Percentiles rank a stretch among this genome's conserved stretches.
Conservation (phyloP, 139 green algal species). For the Tetraselmis chui region DNA sequence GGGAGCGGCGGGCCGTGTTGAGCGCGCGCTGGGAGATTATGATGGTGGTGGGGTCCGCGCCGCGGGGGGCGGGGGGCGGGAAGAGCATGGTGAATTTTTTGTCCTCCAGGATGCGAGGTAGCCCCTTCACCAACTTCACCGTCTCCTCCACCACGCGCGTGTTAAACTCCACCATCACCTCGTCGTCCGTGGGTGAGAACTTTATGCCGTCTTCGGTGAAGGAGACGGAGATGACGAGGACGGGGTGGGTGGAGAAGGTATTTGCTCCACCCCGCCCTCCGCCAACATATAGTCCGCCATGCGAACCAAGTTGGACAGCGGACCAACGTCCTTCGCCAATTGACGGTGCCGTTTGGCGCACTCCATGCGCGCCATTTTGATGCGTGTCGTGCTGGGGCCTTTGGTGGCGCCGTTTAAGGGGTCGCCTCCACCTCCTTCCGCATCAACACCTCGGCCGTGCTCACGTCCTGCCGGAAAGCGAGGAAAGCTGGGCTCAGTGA, state of each 20-base stretch:
- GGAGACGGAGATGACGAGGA: not conserved
- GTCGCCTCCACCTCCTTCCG: conserved; percentile 23
- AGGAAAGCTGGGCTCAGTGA: conserved; percentile 34
- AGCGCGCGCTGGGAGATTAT: conserved; percentile 2
- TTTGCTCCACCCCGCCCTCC: not conserved
- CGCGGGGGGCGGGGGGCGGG: not conserved
- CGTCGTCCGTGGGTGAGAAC: conserved; percentile 3
- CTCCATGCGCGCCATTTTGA: conserved; percentile 11
- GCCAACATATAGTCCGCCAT: conserved; percentile 21
- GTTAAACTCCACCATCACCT: conserved; percentile 14
- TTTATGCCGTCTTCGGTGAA: conserved; percentile 7
- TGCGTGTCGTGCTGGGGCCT: not conserved
- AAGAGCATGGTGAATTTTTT: conserved; percentile 26
- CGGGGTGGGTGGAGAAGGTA: not conserved
- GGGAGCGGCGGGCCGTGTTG: not conserved
- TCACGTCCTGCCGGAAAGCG: conserved; percentile 19
- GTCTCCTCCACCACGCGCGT: conserved; percentile 34
- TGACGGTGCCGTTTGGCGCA: conserved; percentile 1
- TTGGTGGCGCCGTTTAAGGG: conserved; percentile 2
- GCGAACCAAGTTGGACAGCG: conserved; percentile 4
- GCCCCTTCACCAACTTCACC: conserved; percentile 18
- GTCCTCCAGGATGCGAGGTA: conserved; percentile 27
- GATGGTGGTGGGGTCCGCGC: conserved; percentile 9
- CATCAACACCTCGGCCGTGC: conserved; percentile 23
- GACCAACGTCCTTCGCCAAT: not conserved